A percentile compares a stretch with the other conserved stretches of the same genome.
Evolutionary conservation across 257 asterid genomes (phyloP).

Genomic region (Fraxinus cuspidata): DNA sequence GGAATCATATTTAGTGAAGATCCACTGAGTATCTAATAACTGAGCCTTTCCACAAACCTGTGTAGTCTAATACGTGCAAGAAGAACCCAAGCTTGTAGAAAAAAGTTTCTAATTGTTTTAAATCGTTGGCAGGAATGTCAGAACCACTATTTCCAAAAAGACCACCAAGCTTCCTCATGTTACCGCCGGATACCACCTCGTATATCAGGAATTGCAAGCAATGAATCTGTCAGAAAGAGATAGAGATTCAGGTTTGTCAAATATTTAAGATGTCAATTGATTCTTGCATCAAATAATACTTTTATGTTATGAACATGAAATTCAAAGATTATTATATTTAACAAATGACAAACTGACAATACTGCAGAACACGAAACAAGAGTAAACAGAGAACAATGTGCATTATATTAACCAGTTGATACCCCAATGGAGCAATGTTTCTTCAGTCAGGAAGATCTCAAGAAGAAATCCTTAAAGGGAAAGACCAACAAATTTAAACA

Average conservation of each 20-base stretch:
- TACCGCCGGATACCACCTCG: constrained; percentile 99
- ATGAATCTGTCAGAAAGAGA: constrained; percentile 63
- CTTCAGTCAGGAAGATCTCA: not conserved
- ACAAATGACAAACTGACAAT: not conserved
- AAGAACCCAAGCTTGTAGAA: constrained; percentile 99
- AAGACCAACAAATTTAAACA: not conserved
- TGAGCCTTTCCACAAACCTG: constrained; percentile 52
- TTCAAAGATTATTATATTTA: not conserved
- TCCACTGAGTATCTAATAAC: not conserved
- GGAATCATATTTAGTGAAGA: not conserved
- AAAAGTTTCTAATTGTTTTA: constrained; percentile 92
- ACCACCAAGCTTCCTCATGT: constrained; percentile 97
- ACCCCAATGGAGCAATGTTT: not conserved
- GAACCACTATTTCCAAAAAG: constrained; percentile 94
- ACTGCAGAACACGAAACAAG: not conserved
- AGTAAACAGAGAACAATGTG: not conserved
- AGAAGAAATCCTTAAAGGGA: not conserved
- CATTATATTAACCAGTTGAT: not conserved
- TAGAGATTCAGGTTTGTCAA: constrained; percentile 15
- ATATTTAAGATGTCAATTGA: not conserved
- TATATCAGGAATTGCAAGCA: constrained; percentile 97
- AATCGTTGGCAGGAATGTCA: constrained; percentile 88
- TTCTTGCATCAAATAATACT: not conserved
- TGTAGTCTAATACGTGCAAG: constrained; percentile 86
- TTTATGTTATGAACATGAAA: not conserved